Percentiles rank a stretch among this genome's conserved stretches.
phyloP scores from a whole-genome alignment of 2,329 filamentous ascomycete species.

The Neoscytalidium dimidiatum region DNA sequence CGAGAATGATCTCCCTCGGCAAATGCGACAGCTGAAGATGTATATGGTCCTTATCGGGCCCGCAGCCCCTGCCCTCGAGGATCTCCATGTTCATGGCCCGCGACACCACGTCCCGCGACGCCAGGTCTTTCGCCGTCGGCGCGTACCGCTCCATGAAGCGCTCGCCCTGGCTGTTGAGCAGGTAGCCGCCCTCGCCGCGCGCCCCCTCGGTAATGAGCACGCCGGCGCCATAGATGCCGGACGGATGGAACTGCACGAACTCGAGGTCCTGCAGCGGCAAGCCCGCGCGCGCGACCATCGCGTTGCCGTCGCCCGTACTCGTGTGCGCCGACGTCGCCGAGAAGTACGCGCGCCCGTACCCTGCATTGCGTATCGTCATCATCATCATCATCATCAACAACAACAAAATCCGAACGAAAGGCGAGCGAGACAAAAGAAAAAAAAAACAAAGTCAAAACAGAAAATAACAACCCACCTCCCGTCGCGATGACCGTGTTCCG shows the following conservation, averaged over 20 bases:
- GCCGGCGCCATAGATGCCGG: constrained; percentile 53
- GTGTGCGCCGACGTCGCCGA: constrained; percentile 53
- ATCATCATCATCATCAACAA: not conserved
- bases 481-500: constrained; percentile 52
- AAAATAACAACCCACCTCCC: constrained; percentile 33
- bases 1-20: constrained; percentile 48
- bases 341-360: constrained; percentile 54
- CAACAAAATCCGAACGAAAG: not conserved
- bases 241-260: constrained; percentile 55
- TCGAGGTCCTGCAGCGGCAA: constrained; percentile 54
- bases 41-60: constrained; percentile 50
- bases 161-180: constrained; percentile 52
- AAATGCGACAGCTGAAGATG: constrained; percentile 51
- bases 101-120: constrained; percentile 50
- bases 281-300: constrained; percentile 52
- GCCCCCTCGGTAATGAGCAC: constrained; percentile 54
- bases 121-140: constrained; percentile 53
- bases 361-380: too few relatives aligned
- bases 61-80: constrained; percentile 48
- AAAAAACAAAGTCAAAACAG: not conserved
- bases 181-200: constrained; percentile 52
- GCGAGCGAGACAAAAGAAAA: not conserved
- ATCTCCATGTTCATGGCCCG: constrained; percentile 54
- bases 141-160: constrained; percentile 56
- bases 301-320: constrained; percentile 52